These are phyloP conservation scores for Nothopassalora personata DNA, from an alignment of 2,329 filamentous ascomycete genomes.

Conservation along the genomic window DNA sequence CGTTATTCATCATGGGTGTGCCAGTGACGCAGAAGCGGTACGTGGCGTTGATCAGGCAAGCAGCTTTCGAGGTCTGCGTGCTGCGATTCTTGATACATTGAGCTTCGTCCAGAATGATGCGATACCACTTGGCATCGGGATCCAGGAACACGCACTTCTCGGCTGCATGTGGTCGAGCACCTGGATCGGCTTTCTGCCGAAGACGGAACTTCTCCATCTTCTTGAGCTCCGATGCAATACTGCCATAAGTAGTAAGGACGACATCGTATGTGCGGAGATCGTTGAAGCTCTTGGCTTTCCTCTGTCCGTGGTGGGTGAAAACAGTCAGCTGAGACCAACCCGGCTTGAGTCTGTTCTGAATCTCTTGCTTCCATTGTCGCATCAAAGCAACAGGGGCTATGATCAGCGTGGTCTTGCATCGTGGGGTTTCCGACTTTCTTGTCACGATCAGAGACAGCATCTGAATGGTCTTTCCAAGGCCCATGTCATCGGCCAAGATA, in stretches of 20 bases:
- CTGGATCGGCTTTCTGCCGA: constrained; percentile 44
- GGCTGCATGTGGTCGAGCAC: constrained; percentile 30
- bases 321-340: constrained; percentile 55
- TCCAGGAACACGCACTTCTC: constrained; percentile 42
- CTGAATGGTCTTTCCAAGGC: constrained; percentile 78
- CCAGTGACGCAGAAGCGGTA: constrained; percentile 73
- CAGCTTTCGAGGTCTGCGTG: constrained; percentile 58
- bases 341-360: constrained; percentile 61
- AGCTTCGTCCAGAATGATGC: constrained; percentile 70
- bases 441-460: constrained; percentile 71
- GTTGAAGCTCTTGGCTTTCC: constrained; percentile 54
- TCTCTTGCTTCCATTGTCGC: constrained; percentile 79
- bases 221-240: constrained; percentile 62
- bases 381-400: constrained; percentile 74
- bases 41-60: constrained; percentile 52
- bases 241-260: constrained; percentile 74
- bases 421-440: constrained; percentile 55
- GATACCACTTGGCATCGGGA: constrained; percentile 56
- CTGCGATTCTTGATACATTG: constrained; percentile 74
- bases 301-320: constrained; percentile 61
- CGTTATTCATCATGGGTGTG: constrained; percentile 84
- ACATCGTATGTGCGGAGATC: constrained; percentile 64
- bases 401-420: constrained; percentile 70
- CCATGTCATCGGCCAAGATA: constrained; percentile 78
- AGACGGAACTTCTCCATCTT: constrained; percentile 50